Evolutionary conservation across 129 eudicot genomes (phyloP).

Genomic region (Silybum marianum): DNA sequence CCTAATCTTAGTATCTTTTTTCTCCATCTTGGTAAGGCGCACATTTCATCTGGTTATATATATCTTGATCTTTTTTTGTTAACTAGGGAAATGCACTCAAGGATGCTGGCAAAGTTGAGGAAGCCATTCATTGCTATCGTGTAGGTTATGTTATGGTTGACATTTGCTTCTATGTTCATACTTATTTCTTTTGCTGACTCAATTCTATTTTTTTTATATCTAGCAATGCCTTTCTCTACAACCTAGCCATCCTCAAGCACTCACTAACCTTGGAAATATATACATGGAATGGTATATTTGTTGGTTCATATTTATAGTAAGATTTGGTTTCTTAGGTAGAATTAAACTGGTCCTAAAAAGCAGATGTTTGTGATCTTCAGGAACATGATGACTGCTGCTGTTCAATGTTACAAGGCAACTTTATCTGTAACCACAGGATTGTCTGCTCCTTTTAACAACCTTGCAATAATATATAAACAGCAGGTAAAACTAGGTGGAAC

Average conservation of each 20-base stretch:
- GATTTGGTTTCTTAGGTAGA: not conserved
- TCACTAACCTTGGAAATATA: conserved; percentile 94
- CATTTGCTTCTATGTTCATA: not conserved
- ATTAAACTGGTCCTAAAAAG: conserved; percentile 11
- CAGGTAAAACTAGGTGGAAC: conserved; percentile 53
- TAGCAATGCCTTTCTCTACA: conserved; percentile 95
- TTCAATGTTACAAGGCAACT: conserved; percentile 86
- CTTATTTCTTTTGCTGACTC: not conserved
- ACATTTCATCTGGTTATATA: not conserved
- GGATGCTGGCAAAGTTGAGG: conserved; percentile 87
- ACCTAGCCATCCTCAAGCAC: conserved; percentile 96
- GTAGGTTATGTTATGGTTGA: conserved; percentile 49
- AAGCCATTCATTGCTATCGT: conserved; percentile 86
- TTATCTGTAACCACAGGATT: conserved; percentile 87
- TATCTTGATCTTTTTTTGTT: not conserved
- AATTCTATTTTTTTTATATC: conserved; percentile 24
- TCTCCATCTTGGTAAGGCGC: not conserved
- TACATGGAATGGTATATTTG: conserved; percentile 89
- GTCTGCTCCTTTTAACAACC: conserved; percentile 93
- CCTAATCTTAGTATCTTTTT: not conserved
- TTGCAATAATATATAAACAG: conserved; percentile 88
- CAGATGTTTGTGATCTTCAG: conserved; percentile 43
- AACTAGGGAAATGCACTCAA: conserved; percentile 88
- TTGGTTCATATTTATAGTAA: not conserved
- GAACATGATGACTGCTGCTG: conserved; percentile 96